These are phyloP conservation scores for Ogataea thermomethanolica DNA, from an alignment of 805 yeast genomes.

Conservation along the genomic window DNA sequence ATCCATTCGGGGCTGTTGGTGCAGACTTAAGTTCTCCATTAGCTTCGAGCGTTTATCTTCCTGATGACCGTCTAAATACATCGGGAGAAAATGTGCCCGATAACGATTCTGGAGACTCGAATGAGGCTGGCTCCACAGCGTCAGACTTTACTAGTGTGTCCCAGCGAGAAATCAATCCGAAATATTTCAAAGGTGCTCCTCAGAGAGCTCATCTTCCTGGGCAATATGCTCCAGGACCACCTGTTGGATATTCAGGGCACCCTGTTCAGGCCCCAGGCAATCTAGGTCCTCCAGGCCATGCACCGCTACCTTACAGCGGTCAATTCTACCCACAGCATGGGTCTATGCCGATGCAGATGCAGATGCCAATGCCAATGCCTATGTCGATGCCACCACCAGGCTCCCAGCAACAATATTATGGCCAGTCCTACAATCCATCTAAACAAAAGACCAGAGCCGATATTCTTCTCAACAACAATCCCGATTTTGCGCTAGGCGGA, in stretches of 20 bases:
- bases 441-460: slow-evolving; percentile 34
- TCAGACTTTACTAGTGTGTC: slow-evolving; percentile 79
- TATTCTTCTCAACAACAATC: slow-evolving; percentile 43
- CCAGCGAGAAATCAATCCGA: slow-evolving; percentile 69
- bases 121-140: slow-evolving; percentile 31
- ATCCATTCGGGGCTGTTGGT: not conserved
- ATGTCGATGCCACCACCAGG: slow-evolving; percentile 2
- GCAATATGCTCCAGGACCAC: slow-evolving; percentile 8
- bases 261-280: too few relatives aligned
- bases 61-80: slow-evolving; percentile 13
- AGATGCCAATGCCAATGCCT: not conserved
- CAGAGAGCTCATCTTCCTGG: slow-evolving; percentile 25
- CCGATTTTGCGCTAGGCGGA: slow-evolving; percentile 40
- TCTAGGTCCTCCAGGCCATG: slow-evolving; percentile 6
- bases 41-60: slow-evolving; percentile 7
- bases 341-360: slow-evolving; percentile 12
- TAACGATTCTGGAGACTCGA: slow-evolving; percentile 7
- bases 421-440: slow-evolving; percentile 11
- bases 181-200: slow-evolving; percentile 40
- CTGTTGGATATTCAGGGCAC: not conserved
- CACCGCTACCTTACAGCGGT: slow-evolving; percentile 22
- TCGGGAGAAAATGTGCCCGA: slow-evolving; percentile 5
- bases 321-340: slow-evolving; percentile 26
- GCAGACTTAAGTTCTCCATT: slow-evolving; percentile 1
- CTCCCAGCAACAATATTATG: slow-evolving; percentile 12